Conservation (phyloP, 2,329 filamentous ascomycete species). For the Periconia sp. region DNA sequence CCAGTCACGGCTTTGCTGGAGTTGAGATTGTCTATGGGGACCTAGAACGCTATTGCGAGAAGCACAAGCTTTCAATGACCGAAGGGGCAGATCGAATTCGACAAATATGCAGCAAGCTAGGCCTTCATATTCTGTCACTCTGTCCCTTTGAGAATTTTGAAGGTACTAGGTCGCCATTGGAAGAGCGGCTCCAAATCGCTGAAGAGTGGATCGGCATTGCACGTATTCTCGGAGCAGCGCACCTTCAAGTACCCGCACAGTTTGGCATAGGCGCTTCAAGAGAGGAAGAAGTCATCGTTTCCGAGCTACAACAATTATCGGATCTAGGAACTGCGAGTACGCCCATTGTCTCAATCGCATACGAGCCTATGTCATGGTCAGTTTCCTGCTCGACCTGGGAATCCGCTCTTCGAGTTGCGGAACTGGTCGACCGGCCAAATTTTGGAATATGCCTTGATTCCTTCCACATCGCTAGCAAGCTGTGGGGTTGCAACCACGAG, state of each 20-base stretch:
- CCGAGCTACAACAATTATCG: conserved; percentile 67
- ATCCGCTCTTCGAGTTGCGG: conserved; percentile 67
- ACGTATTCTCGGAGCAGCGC: conserved; percentile 5
- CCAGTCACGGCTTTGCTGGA: conserved; percentile 7
- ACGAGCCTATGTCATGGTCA: conserved; percentile 74
- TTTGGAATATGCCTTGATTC: conserved; percentile 78
- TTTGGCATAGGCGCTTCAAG: conserved; percentile 21
- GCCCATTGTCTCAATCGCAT: conserved; percentile 69
- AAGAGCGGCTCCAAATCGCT: conserved; percentile 7
- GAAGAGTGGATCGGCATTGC: conserved; percentile 14
- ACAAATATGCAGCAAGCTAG: conserved; percentile 1
- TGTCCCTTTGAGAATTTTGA: conserved; percentile 24
- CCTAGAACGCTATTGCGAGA: conserved; percentile 7
- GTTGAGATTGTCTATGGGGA: conserved; percentile 10
- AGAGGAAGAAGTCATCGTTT: conserved; percentile 55
- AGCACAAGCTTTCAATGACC: neutral
- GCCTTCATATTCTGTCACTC: conserved; percentile 12
- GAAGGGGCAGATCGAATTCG: conserved; percentile 7
- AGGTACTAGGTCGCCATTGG: conserved; percentile 9
- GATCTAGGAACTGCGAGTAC: conserved; percentile 64
- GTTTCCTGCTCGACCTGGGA: conserved; percentile 73
- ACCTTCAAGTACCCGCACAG: conserved; percentile 18
- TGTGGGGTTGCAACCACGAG: conserved; percentile 19
- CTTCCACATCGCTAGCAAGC: conserved; percentile 65
- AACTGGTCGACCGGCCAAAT: conserved; percentile 67